Evolutionary conservation across 257 asterid species (phyloP).

Genomic region (Galeopsis tetrahit): DNA sequence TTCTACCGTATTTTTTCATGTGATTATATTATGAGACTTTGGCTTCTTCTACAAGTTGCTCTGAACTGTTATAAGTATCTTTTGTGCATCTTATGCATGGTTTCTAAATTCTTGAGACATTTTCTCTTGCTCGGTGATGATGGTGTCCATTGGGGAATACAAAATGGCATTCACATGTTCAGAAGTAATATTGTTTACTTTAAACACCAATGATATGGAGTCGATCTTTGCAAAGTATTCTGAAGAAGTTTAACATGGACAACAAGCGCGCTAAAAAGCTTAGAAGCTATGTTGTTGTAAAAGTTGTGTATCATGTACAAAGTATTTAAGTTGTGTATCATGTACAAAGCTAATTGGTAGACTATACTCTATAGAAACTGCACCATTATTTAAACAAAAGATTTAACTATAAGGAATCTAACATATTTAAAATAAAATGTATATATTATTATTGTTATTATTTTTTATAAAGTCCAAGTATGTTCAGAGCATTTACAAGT

Average conservation of each 20-base stretch:
- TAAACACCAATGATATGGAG: conserved; percentile 77
- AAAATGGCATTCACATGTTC: conserved; percentile 85
- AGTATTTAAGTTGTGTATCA: conserved; percentile 1
- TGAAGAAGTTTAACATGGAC: conserved; percentile 63
- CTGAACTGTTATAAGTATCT: not conserved
- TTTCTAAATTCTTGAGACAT: conserved; percentile 13
- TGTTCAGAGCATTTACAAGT: not conserved
- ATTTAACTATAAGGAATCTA: not conserved
- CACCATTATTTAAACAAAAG: not conserved
- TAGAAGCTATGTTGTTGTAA: conserved; percentile 81
- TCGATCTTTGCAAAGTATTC: conserved; percentile 57
- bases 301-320: conserved; percentile 82
- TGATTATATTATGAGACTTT: not conserved
- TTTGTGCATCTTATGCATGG: not conserved
- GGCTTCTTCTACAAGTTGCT: not conserved
- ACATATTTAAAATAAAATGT: not conserved
- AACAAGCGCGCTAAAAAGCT: conserved; percentile 74
- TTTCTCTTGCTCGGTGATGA: conserved; percentile 59
- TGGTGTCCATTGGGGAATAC: conserved; percentile 93
- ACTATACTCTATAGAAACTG: not conserved
- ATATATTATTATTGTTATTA: not conserved
- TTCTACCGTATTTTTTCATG: not conserved
- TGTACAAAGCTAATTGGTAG: not conserved
- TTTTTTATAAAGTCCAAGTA: not conserved
- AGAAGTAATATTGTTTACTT: conserved; percentile 74